A percentile compares a stretch with the other conserved stretches of the same genome.
phyloP scores from a whole-genome alignment of 78 protist species.

The Dictyostelium brefeldianum region DNA sequence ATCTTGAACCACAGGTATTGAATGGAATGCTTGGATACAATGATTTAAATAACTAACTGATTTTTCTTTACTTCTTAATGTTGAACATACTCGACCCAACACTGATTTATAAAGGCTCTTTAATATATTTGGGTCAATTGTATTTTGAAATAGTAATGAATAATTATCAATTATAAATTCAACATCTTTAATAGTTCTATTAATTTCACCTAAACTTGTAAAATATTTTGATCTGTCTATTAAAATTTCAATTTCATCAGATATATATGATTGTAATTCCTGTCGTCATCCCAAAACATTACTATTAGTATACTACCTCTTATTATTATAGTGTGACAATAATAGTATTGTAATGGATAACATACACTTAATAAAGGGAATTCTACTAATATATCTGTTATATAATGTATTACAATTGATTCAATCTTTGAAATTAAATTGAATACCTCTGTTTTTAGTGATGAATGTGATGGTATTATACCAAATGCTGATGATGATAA shows the following conservation, averaged over 20 bases:
- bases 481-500: background rate
- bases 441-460: constrained; percentile 3
- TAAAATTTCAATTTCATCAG: background rate
- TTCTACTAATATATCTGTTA: background rate
- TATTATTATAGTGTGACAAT: no score
- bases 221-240: constrained; percentile 15
- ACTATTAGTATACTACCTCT: no score
- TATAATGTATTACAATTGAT: background rate
- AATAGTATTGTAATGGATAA: no score
- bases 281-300: no score
- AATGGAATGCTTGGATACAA: background rate
- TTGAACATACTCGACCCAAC: constrained; percentile 11
- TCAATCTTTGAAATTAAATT: background rate
- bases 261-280: constrained; percentile 1
- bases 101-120: background rate
- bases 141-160: background rate
- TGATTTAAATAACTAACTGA: background rate
- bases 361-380: constrained; percentile 14
- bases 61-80: background rate
- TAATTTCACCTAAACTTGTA: background rate
- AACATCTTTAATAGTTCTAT: background rate
- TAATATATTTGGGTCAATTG: background rate
- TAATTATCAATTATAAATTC: constrained; percentile 21
- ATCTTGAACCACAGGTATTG: background rate
- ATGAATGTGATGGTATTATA: background rate